Percentiles rank a stretch among this genome's conserved stretches.
phyloP scores from a whole-genome alignment of 257 asterid genomes.

The Henckelia pumila region DNA sequence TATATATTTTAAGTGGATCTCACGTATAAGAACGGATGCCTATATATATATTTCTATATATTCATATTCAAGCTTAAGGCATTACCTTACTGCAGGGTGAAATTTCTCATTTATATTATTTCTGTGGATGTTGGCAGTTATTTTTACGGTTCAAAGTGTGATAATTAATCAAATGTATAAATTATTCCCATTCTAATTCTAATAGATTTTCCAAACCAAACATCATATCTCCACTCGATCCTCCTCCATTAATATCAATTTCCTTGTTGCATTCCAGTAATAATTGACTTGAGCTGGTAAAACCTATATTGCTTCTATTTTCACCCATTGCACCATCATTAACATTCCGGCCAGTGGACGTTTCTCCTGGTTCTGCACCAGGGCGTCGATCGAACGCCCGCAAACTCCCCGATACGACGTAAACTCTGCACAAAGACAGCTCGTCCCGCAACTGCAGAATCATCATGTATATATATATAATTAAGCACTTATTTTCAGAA shows the following conservation, averaged over 20 bases:
- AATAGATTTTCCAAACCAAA: not conserved
- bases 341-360: not conserved
- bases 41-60: no score
- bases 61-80: no score
- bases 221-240: not conserved
- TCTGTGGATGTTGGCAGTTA: no score
- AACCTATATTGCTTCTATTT: not conserved
- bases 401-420: conserved; percentile 55
- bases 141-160: no score
- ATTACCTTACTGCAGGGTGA: no score
- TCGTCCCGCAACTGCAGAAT: conserved; percentile 69
- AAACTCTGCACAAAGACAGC: conserved; percentile 68
- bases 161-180: no score
- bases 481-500: no score
- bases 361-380: not conserved
- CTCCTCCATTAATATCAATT: not conserved
- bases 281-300: not conserved
- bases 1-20: no score
- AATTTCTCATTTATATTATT: no score
- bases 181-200: not conserved
- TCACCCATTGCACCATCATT: not conserved
- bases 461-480: not conserved
- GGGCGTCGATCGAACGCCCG: conserved; percentile 68
- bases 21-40: no score
- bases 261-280: not conserved